These are phyloP conservation scores for Penicillium malachiteum DNA, from an alignment of 495 filamentous ascomycete species.

Conservation along the genomic window DNA sequence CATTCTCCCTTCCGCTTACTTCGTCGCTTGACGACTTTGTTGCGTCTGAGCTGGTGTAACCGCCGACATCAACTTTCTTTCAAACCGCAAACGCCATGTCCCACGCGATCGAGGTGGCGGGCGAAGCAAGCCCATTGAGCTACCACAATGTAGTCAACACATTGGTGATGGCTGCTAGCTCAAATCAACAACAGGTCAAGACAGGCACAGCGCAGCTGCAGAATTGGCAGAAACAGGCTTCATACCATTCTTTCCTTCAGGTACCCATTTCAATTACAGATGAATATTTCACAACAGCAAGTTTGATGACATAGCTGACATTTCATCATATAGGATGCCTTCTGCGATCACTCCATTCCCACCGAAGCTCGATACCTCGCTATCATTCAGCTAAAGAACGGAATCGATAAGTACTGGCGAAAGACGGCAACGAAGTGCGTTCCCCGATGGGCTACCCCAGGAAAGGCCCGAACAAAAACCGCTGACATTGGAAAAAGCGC, in stretches of 20 bases:
- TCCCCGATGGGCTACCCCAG: background rate
- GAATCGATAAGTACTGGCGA: conserved; percentile 92
- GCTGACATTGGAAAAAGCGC: conserved; percentile 48
- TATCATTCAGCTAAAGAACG: conserved; percentile 92
- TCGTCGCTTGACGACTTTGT: no score
- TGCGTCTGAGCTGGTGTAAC: background rate
- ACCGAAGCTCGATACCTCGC: conserved; percentile 79
- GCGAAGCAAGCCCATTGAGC: conserved; percentile 61
- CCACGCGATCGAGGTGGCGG: conserved; percentile 52
- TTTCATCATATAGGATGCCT: conserved; percentile 57
- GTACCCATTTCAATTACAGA: conserved; percentile 27
- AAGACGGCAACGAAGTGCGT: conserved; percentile 63
- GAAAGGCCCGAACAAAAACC: background rate
- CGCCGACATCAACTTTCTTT: background rate
- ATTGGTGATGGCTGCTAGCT: conserved; percentile 70
- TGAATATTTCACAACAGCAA: no score
- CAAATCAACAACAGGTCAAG: conserved; percentile 70
- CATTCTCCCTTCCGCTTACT: no score
- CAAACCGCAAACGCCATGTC: background rate
- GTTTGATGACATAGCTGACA: background rate
- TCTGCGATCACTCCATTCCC: conserved; percentile 73
- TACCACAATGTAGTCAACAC: conserved; percentile 69
- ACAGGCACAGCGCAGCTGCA: conserved; percentile 79
- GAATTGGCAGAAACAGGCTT: conserved; percentile 74
- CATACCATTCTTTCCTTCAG: conserved; percentile 80